Conservation (phyloP, 345 rosid genomes). For the Rhodomyrtus tomentosa region DNA sequence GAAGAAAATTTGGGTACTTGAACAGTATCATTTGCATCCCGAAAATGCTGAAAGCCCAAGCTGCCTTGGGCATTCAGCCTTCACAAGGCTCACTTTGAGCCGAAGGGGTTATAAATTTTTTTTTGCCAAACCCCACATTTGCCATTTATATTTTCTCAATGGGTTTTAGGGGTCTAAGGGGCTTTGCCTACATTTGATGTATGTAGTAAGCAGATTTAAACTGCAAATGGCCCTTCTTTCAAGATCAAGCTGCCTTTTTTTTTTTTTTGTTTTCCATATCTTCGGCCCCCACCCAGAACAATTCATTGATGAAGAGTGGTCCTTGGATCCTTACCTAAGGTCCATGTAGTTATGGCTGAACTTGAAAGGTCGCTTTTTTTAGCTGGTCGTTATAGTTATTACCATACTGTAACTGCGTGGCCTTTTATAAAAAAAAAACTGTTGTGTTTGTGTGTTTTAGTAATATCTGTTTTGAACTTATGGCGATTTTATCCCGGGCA, state of each 20-base stretch:
- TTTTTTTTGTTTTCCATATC: accelerated
- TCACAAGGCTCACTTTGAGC: too few species aligned
- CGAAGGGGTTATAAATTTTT: too few species aligned
- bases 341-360: neutral
- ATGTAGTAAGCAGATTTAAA: neutral
- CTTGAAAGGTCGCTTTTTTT: neutral
- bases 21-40: too few species aligned
- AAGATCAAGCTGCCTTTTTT: neutral
- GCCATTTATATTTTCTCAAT: too few species aligned
- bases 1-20: too few species aligned
- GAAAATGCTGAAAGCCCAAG: too few species aligned
- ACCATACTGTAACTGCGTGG: neutral
- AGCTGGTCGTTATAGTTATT: neutral
- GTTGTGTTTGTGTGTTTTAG: neutral
- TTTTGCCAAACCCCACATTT: too few species aligned
- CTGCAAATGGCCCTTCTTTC: neutral
- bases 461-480: neutral
- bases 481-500: neutral
- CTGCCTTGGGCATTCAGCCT: too few species aligned
- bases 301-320: neutral
- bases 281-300: neutral
- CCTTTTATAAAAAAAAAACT: neutral
- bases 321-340: neutral
- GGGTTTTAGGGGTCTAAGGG: too few species aligned
- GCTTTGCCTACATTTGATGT: too few species aligned